These are phyloP conservation scores for Penicillium olsonii DNA, from an alignment of 2,329 filamentous ascomycete genomes.

Conservation along the genomic window DNA sequence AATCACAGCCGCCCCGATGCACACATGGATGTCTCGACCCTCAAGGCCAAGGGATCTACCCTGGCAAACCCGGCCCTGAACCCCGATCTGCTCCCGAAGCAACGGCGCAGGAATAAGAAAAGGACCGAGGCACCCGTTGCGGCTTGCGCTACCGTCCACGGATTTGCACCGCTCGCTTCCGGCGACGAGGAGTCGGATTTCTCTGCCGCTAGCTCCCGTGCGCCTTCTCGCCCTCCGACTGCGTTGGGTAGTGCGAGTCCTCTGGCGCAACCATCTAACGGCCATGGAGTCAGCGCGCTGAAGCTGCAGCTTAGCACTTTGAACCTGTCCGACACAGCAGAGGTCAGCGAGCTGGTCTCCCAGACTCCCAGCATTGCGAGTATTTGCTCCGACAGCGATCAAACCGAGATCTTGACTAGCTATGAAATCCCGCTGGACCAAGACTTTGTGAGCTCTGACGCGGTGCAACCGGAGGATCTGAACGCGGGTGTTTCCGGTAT, in stretches of 20 bases:
- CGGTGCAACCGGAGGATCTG: constrained; percentile 37
- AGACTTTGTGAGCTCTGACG: constrained; percentile 74
- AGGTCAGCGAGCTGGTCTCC: constrained; percentile 50
- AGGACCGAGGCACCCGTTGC: constrained; percentile 33
- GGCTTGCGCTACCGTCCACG: constrained; percentile 44
- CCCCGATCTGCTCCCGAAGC: constrained; percentile 26
- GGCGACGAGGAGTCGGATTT: constrained; percentile 50
- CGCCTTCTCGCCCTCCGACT: constrained; percentile 18
- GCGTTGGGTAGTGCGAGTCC: constrained; percentile 44
- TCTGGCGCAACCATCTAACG: constrained; percentile 52
- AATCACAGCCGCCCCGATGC: constrained; percentile 26
- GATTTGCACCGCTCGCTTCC: constrained; percentile 47
- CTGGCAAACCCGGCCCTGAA: constrained; percentile 34
- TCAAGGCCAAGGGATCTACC: constrained; percentile 23
- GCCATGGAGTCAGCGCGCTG: constrained; percentile 77
- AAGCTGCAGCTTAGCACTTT: constrained; percentile 80
- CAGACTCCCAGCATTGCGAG: constrained; percentile 58
- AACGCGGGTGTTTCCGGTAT: constrained; percentile 41
- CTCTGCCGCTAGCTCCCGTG: constrained; percentile 38
- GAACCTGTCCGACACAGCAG: constrained; percentile 63
- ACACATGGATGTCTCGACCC: constrained; percentile 31
- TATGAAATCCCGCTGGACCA: constrained; percentile 84
- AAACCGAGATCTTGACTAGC: constrained; percentile 71
- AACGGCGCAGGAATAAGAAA: constrained; percentile 45
- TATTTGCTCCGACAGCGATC: constrained; percentile 62